These are phyloP conservation scores for Teratosphaeria epicoccoides DNA, from an alignment of 2,329 filamentous ascomycete genomes.

Conservation along the genomic window DNA sequence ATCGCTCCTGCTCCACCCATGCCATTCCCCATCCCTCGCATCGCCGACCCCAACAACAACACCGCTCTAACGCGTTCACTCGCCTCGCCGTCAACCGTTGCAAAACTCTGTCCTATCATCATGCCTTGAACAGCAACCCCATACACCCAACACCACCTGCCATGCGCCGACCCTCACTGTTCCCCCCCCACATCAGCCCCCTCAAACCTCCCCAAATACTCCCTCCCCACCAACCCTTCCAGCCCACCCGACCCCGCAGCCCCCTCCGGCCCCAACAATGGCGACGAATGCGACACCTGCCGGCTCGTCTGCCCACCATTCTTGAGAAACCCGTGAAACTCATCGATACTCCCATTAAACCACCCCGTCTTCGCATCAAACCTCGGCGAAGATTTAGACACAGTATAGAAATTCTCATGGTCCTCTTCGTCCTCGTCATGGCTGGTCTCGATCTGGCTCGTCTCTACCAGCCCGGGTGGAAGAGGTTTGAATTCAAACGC, in stretches of 20 bases:
- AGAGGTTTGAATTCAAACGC: constrained; percentile 1
- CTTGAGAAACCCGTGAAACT: constrained; percentile 11
- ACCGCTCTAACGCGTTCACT: no score
- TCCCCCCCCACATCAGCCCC: neutral
- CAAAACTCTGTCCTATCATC: no score
- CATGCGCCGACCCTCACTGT: no score
- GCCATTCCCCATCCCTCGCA: no score
- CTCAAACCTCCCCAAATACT: constrained; percentile 2
- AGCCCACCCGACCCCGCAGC: neutral
- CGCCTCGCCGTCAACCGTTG: no score
- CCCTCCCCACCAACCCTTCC: constrained; percentile 1
- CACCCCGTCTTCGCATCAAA: constrained; percentile 22
- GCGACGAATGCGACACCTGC: neutral
- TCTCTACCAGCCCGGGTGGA: constrained; percentile 1
- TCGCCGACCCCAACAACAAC: no score
- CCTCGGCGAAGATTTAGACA: constrained; percentile 1
- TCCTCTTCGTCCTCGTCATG: constrained; percentile 7
- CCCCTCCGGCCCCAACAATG: neutral
- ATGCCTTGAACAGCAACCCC: no score
- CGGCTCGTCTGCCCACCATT: neutral
- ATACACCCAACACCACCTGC: no score
- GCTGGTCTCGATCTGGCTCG: constrained; percentile 2
- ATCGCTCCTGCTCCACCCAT: no score
- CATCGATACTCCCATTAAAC: constrained; percentile 22
- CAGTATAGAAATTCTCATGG: neutral